Conservation (phyloP, 2,329 filamentous ascomycete species). For the Didymella arachidicola region DNA sequence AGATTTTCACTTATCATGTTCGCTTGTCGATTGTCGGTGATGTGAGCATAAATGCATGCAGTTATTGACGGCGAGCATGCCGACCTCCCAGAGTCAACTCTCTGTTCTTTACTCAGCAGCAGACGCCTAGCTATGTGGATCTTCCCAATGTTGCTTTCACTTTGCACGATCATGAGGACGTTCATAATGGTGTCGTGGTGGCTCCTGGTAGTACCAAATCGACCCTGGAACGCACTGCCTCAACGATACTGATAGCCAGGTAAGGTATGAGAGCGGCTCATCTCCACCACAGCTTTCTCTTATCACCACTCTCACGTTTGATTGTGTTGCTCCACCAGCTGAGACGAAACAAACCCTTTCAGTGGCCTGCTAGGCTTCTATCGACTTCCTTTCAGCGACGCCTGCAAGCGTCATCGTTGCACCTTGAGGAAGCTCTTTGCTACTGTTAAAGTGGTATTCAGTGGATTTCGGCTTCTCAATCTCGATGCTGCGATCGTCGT, state of each 20-base stretch:
- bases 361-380: not conserved
- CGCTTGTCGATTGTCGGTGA: no score
- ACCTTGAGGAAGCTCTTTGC: not conserved
- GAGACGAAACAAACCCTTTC: not conserved
- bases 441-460: not conserved
- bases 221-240: not conserved
- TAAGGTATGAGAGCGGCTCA: not conserved
- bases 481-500: not conserved
- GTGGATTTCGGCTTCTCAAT: not conserved
- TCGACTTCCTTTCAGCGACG: not conserved
- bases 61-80: no score
- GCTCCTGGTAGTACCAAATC: not conserved
- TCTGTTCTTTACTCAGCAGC: no score
- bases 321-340: not conserved
- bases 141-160: no score
- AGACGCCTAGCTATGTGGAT: no score
- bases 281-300: not conserved
- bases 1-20: no score
- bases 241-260: not conserved
- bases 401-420: not conserved
- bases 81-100: no score
- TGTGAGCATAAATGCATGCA: no score
- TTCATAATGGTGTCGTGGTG: not conserved
- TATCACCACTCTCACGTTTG: not conserved
- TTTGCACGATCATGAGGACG: not conserved